Base-by-base conservation (phyloP, 2,329 filamentous ascomycete genomes). In the Stemphylium beticola region DNA sequence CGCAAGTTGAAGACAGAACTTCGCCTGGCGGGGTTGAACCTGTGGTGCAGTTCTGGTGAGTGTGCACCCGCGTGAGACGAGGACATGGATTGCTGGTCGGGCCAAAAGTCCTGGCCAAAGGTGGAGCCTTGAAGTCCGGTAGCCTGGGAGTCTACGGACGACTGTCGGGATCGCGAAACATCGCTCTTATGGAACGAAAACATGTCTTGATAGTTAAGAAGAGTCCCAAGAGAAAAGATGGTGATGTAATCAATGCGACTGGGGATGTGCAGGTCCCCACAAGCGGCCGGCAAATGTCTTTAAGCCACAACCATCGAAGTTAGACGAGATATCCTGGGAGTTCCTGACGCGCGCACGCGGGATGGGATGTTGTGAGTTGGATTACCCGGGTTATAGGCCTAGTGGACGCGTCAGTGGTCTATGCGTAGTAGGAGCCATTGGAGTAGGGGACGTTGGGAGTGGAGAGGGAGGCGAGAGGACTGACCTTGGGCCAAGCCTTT, bases 1-100 rank as follows among this genome's bases (percentile, higher is more conserved):
- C 74, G 69, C 29, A 75, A 55, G 18, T 66, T 73, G 50, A 77
- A 76, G 2, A 77, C 69, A 9, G 73, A 76, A 39, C 54, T 70
- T 53, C 74, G 64, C 51, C 67, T 74, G 31, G 57, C 61, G 6
- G 59, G 46, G 22, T 62, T 49, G 15, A 57, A 51, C 58, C 61
- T 64, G 38, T 58, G 55, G 42, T 57, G 65, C 44, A 62, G 72
- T 43, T 74, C 71, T 44, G 72, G 67, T 22, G 70, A 75, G 34
- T 68, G 65, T 49, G 68, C 55, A 17, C 64, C 70, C 48, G 57
- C 61, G 57, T 66, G 60, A 49, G 67, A 64, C 41, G 61, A 61
- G 10, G 56, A 49, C 36, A 69, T 63, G 31, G 67, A 62, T 42
- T 57, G 54, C 60, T 70, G 68, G 41, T 69, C 67, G 14, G 53